Percentiles rank a stretch among this genome's conserved stretches.
These are phyloP conservation scores for Pestalotiopsis sp. DNA, from an alignment of 2,329 filamentous ascomycete genomes.

Conservation along the genomic window DNA sequence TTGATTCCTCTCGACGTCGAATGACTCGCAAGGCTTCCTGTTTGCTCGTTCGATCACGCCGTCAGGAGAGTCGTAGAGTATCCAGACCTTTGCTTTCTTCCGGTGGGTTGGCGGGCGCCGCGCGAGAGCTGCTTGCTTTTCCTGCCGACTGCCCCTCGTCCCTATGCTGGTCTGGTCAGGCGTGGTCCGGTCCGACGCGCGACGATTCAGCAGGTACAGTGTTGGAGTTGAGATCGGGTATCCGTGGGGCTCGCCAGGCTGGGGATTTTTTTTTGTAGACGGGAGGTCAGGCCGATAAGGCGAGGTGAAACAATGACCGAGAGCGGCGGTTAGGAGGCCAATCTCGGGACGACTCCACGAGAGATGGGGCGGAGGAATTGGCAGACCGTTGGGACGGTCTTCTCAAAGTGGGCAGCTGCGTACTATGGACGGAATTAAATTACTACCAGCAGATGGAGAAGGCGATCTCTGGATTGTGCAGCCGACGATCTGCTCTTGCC, in stretches of 20 bases:
- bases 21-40: not conserved
- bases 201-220: not conserved
- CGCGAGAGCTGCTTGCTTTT: not conserved
- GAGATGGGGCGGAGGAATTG: conserved; percentile 12
- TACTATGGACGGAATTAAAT: not conserved
- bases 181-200: not conserved
- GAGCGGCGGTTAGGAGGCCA: conserved; percentile 20
- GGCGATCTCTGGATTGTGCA: not conserved
- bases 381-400: conserved; percentile 1
- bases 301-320: conserved; percentile 19
- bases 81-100: not conserved
- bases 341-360: conserved; percentile 15
- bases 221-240: conserved; percentile 15
- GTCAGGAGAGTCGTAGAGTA: not conserved
- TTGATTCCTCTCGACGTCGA: not conserved
- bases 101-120: not conserved
- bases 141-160: conserved; percentile 7
- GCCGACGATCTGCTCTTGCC: not conserved
- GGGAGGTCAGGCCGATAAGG: conserved; percentile 17
- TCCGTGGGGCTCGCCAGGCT: conserved; percentile 18
- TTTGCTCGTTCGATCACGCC: not conserved
- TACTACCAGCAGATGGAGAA: not conserved
- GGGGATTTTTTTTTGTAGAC: conserved; percentile 11
- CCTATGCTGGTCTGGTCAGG: not conserved
- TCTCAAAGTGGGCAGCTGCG: conserved; percentile 10